Percentiles rank a stretch among this genome's conserved stretches.
Evolutionary conservation across 139 green algal genomes (phyloP).

Genomic region (Picochlorum sp.): DNA sequence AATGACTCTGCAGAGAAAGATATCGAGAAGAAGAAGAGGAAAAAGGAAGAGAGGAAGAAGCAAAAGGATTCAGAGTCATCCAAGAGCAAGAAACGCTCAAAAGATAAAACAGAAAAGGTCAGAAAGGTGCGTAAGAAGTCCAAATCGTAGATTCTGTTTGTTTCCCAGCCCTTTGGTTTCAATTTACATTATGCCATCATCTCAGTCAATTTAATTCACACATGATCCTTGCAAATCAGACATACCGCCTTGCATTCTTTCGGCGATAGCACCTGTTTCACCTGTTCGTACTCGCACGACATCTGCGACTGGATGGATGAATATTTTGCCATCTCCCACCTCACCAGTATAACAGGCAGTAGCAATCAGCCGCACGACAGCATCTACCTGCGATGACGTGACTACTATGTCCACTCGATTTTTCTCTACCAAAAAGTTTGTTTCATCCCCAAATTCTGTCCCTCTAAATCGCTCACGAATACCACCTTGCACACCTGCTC

Average conservation of each 20-base stretch:
- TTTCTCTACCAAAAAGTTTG: slow-evolving; percentile 60
- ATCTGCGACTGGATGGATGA: slow-evolving; percentile 71
- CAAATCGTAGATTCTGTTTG: background rate
- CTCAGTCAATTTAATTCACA: too few species aligned
- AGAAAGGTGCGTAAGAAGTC: background rate
- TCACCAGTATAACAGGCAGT: slow-evolving; percentile 65
- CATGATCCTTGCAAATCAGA: slow-evolving; percentile 31
- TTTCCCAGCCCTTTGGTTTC: background rate
- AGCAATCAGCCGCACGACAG: slow-evolving; percentile 47
- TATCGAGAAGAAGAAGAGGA: background rate
- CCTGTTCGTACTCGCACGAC: slow-evolving; percentile 70
- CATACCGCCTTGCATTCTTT: slow-evolving; percentile 69
- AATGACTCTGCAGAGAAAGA: background rate
- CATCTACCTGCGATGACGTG: slow-evolving; percentile 52
- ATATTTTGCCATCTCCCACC: slow-evolving; percentile 86
- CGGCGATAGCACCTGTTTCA: slow-evolving; percentile 57
- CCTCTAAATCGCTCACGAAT: slow-evolving; percentile 64
- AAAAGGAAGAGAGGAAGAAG: background rate
- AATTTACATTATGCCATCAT: too few species aligned
- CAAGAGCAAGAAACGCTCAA: background rate
- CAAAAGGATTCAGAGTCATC: background rate
- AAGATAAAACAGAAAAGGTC: background rate
- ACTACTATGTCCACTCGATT: slow-evolving; percentile 62
- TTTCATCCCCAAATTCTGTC: slow-evolving; percentile 46
- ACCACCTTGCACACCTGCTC: slow-evolving; percentile 70